Conservation (phyloP, 2,329 filamentous ascomycete species). For the Immersiporthe knoxdaviesiana region DNA sequence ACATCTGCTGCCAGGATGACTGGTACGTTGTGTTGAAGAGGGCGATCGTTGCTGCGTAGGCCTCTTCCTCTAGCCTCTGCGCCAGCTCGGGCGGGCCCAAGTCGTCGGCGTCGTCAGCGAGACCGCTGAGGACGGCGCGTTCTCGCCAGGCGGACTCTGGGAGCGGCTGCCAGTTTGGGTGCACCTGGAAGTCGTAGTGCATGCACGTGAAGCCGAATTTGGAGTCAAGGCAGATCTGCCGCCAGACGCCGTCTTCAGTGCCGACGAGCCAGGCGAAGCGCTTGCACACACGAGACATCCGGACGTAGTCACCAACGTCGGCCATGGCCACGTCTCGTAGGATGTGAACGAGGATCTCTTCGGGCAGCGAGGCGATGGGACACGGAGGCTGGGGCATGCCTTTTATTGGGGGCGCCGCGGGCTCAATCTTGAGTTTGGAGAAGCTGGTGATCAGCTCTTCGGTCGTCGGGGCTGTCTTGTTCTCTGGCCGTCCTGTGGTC, state of each 20-base stretch:
- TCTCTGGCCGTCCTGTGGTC: slow-evolving; percentile 55
- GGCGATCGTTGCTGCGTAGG: slow-evolving; percentile 43
- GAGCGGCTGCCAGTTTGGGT: slow-evolving; percentile 58
- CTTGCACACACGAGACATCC: slow-evolving; percentile 82
- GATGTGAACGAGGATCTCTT: slow-evolving; percentile 84
- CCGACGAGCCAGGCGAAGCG: slow-evolving; percentile 81
- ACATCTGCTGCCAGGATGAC: slow-evolving; percentile 68
- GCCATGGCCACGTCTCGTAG: slow-evolving; percentile 70
- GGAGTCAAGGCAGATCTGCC: slow-evolving; percentile 67
- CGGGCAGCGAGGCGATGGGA: slow-evolving; percentile 75
- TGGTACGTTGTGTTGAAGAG: slow-evolving; percentile 52
- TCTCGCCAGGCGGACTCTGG: slow-evolving; percentile 21
- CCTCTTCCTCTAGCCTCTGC: slow-evolving; percentile 39
- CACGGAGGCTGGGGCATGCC: slow-evolving; percentile 76
- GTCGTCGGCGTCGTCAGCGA: slow-evolving; percentile 12
- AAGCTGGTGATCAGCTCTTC: slow-evolving; percentile 78
- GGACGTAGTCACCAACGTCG: slow-evolving; percentile 78
- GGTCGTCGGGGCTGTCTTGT: slow-evolving; percentile 54
- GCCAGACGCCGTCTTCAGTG: slow-evolving; percentile 87
- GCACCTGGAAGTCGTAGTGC: slow-evolving; percentile 76
- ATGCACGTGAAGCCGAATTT: slow-evolving; percentile 82
- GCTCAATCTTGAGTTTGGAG: slow-evolving; percentile 68
- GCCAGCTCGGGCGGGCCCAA: slow-evolving; percentile 43
- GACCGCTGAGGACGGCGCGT: background rate
- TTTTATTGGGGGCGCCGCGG: slow-evolving; percentile 69